Evolutionary conservation across 2,329 filamentous ascomycete species (phyloP).

Genomic region (Cercospora nicotianae): DNA sequence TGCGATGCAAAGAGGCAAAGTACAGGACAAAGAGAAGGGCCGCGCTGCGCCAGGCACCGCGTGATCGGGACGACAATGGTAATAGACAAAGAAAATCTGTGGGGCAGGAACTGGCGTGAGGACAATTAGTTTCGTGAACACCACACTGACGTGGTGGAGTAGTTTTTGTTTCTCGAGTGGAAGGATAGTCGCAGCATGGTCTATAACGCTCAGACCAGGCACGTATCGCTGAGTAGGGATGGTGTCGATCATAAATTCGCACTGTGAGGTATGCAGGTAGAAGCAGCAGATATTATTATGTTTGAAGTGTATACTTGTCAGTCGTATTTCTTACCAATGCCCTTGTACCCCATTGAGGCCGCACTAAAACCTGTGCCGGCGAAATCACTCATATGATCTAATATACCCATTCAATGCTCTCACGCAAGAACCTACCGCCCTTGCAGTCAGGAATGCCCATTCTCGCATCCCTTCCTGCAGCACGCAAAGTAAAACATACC

Average conservation of each 20-base stretch:
- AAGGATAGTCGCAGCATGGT: not conserved
- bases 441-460: slow-evolving; percentile 27
- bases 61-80: not conserved
- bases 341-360: not conserved
- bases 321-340: not conserved
- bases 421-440: slow-evolving; percentile 18
- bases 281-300: not conserved
- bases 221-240: not conserved
- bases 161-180: not conserved
- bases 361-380: not conserved
- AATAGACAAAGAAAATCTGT: not conserved
- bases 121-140: not conserved
- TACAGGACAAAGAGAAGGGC: not conserved
- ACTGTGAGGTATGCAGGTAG: not conserved
- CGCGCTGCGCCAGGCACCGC: not conserved
- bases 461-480: slow-evolving; percentile 22
- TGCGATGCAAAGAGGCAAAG: not conserved
- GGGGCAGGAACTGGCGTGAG: not conserved
- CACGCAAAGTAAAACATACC: slow-evolving; percentile 29
- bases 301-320: not conserved
- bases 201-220: not conserved
- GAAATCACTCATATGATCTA: not conserved
- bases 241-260: not conserved
- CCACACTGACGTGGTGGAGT: not conserved
- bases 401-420: slow-evolving; percentile 9